These are phyloP conservation scores for Saccharum officinarum DNA, from an alignment of 176 grass and related monocot species.

Conservation along the genomic window DNA sequence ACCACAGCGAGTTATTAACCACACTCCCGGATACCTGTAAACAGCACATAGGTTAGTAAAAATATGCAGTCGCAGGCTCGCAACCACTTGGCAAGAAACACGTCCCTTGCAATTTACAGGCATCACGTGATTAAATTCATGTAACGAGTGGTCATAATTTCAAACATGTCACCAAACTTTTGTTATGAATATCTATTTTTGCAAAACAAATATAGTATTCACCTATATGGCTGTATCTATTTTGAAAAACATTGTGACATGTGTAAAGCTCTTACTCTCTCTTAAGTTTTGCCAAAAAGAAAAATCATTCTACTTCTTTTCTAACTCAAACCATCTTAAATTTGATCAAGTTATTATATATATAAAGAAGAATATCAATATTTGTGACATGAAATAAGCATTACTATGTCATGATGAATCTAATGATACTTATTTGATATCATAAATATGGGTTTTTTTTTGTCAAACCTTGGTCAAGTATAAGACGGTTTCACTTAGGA, in stretches of 20 bases:
- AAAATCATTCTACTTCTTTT: too few species aligned
- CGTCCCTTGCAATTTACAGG: too few species aligned
- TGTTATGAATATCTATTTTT: neutral
- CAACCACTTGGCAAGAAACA: too few species aligned
- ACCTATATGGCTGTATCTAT: neutral
- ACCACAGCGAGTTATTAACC: too few species aligned
- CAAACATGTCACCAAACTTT: neutral
- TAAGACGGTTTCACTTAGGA: neutral
- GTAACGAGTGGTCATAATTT: neutral
- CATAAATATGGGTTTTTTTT: neutral
- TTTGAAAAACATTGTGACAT: neutral
- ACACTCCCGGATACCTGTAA: too few species aligned
- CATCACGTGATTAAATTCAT: too few species aligned
- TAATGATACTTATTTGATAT: neutral
- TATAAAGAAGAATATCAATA: neutral
- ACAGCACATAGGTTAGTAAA: too few species aligned
- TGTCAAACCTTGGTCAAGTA: neutral
- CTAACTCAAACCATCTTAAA: neutral
- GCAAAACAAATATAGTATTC: neutral
- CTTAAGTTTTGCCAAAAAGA: neutral
- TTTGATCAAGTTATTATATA: neutral
- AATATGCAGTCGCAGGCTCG: too few species aligned
- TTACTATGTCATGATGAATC: neutral
- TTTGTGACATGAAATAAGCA: neutral
- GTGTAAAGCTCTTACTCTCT: neutral